Base-by-base conservation (phyloP, 495 filamentous ascomycete species). In the Aspergillus nanangensis region DNA sequence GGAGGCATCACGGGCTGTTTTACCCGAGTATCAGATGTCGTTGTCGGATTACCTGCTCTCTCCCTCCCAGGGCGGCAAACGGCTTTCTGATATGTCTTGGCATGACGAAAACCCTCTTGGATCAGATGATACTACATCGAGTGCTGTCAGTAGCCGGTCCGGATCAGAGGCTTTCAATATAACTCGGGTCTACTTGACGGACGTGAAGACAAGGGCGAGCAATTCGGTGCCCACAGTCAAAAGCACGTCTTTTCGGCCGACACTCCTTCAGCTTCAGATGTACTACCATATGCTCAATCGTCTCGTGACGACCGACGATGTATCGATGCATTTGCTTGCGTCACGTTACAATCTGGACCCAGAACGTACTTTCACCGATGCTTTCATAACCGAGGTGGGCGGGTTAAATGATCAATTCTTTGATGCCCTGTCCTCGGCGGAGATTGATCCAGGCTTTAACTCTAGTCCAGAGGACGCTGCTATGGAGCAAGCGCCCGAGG, bases 201-300 rank as follows among this genome's bases (percentile, higher is more conserved):
- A 98, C 54, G 80, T 93, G 42, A 98, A 98, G 62, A 97, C 94
- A 1, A 79, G 90, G 36, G 75, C 61, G 7, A 76, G 71, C 32
- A 69, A 71, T 10, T 75, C 74, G 10, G 48, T 88, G 1, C 91
- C 92, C 0, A 75, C 72, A 19, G 66, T 72, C 31, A 71, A 74
- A 17, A 81, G 77, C 21, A 69, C 81, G 1, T 78, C 83, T n/a
- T 79, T 90, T 15, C 82, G 86, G 9, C 86, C 83, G 0, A 88
- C 93, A 0, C 71, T 81, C 41, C 82, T 96, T 41, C 93, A 98
- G 62, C 71, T 98, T 7, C 90, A 94, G 67, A 69, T 96, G 1
- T 98, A 98, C 57, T 90, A 90, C 53, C 83, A 82, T n/a, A 81
- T 97, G 40, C 75, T 98, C 22, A 81, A 82, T 31, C 70, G 80